phyloP scores from a whole-genome alignment of 495 filamentous ascomycete species.

The Neurospora hispaniola region DNA sequence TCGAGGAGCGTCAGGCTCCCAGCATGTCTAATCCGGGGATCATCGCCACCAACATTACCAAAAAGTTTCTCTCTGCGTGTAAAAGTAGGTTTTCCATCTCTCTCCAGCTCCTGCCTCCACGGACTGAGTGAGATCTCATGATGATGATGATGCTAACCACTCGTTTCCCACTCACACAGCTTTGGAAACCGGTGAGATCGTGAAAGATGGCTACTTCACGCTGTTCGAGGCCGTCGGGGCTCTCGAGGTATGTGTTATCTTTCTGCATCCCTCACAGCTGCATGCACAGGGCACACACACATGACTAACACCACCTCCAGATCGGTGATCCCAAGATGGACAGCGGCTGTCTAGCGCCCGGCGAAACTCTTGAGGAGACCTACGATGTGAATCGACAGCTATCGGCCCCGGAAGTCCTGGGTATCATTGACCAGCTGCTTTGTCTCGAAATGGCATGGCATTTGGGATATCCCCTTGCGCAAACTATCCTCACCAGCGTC shows the following conservation, averaged over 20 bases:
- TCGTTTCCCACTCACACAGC: conserved; percentile 35
- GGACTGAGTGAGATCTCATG: not conserved
- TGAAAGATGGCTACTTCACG: conserved; percentile 91
- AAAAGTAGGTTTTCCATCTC: conserved; percentile 40
- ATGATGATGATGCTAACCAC: not conserved
- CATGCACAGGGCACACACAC: too few species aligned
- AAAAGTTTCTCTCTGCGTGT: conserved; percentile 59
- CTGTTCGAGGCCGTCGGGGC: conserved; percentile 91
- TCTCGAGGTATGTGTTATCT: conserved; percentile 59
- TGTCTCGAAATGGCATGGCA: conserved; percentile 98
- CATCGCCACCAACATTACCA: conserved; percentile 64
- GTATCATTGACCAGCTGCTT: conserved; percentile 88
- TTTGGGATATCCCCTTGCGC: conserved; percentile 83
- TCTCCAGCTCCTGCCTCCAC: not conserved
- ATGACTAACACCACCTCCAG: conserved; percentile 31
- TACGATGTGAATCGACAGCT: conserved; percentile 68
- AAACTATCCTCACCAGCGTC: conserved; percentile 88
- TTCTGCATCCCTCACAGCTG: not conserved
- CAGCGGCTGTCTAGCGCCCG: conserved; percentile 67
- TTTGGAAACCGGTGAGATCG: conserved; percentile 65
- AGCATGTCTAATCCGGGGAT: conserved; percentile 37
- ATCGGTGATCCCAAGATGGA: conserved; percentile 99
- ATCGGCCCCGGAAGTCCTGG: conserved; percentile 65
- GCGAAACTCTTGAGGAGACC: conserved; percentile 70
- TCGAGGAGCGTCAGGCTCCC: conserved; percentile 17